These are phyloP conservation scores for Quambalaria eucalypti DNA, from an alignment of 1,284 basidiomycete species.

Conservation along the genomic window DNA sequence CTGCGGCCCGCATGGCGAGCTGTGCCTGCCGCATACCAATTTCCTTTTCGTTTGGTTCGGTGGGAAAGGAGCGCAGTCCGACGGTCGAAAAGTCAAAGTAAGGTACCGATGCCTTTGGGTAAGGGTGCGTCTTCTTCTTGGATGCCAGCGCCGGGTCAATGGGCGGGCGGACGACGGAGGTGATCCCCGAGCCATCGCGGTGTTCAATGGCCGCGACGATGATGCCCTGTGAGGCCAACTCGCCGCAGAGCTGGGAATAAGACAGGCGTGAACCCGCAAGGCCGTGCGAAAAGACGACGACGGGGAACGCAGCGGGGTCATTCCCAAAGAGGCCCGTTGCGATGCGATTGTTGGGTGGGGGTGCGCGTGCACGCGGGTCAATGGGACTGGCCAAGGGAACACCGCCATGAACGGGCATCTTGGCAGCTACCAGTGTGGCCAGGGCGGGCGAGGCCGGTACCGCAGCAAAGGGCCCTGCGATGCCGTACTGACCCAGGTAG, in stretches of 20 bases:
- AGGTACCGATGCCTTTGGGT: constrained; percentile 18
- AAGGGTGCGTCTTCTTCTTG: constrained; percentile 40
- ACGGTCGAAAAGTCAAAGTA: constrained; percentile 46
- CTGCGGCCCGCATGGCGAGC: constrained; percentile 50
- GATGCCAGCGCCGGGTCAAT: constrained; percentile 46
- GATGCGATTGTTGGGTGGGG: constrained; percentile 7
- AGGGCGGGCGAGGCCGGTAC: constrained; percentile 24
- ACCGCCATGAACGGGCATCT: constrained; percentile 18
- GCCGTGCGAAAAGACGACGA: constrained; percentile 35
- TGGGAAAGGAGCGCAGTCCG: constrained; percentile 39
- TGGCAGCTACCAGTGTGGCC: constrained; percentile 13
- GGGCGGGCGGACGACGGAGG: constrained; percentile 45
- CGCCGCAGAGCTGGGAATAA: constrained; percentile 35
- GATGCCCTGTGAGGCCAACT: constrained; percentile 32
- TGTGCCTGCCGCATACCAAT: constrained; percentile 50
- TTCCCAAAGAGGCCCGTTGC: constrained; percentile 18
- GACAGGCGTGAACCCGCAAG: constrained; percentile 34
- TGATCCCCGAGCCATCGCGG: constrained; percentile 51
- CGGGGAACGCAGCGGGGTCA: constrained; percentile 20
- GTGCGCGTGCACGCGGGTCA: constrained; percentile 6
- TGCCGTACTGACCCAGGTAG: constrained; percentile 37
- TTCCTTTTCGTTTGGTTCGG: constrained; percentile 43
- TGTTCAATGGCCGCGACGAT: constrained; percentile 53
- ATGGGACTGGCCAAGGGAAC: constrained; percentile 22
- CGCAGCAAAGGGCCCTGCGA: constrained; percentile 7